Evolutionary conservation across 148 eudicot genomes (phyloP).

Genomic region (Fallopia convolvulus): DNA sequence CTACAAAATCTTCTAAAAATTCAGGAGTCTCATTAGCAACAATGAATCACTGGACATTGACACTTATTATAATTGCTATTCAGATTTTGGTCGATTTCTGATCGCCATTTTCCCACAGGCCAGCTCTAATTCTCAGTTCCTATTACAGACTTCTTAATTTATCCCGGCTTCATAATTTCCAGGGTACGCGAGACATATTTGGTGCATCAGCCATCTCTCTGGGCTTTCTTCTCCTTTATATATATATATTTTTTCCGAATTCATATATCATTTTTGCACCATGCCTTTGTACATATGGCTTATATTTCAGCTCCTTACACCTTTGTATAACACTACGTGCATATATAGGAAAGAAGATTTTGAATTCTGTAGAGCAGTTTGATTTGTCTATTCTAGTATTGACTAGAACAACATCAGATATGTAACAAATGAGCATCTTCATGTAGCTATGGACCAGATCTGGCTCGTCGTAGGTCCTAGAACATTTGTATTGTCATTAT

Average conservation of each 20-base stretch:
- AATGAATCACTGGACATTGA: neutral
- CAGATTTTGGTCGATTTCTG: neutral
- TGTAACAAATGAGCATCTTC: neutral
- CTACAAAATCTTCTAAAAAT: neutral
- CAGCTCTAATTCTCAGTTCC: slow-evolving; percentile 5
- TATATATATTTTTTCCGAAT: neutral
- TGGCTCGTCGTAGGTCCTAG: slow-evolving; percentile 1
- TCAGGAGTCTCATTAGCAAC: neutral
- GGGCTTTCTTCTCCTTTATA: neutral
- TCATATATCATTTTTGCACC: neutral
- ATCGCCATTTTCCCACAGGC: neutral
- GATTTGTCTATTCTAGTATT: slow-evolving; percentile 3
- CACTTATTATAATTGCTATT: neutral
- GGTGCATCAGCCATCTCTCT: neutral
- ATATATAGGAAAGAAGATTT: neutral
- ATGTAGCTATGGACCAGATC: neutral
- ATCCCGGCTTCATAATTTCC: neutral
- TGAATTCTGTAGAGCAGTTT: neutral
- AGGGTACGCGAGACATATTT: neutral
- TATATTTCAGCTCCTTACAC: neutral
- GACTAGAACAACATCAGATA: neutral
- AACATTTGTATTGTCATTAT: neutral
- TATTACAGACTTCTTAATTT: neutral
- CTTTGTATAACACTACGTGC: neutral
- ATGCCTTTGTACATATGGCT: slow-evolving; percentile 3